Evolutionary conservation across 805 yeast species (phyloP).

Genomic region (Saturnispora sanitii): DNA sequence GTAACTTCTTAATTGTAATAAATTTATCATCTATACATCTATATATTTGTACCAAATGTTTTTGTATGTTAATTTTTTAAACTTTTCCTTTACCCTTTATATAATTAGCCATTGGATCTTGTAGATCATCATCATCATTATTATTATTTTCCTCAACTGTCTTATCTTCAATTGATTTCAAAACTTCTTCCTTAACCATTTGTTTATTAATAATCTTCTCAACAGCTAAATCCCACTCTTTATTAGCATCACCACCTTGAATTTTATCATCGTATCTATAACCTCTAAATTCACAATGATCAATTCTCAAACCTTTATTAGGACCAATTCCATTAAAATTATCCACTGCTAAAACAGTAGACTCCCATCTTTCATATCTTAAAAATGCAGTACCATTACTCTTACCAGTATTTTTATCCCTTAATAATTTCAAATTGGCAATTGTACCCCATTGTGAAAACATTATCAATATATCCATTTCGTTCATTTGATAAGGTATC

Average conservation of each 20-base stretch:
- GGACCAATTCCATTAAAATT: constrained; percentile 56
- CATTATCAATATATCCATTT: constrained; percentile 64
- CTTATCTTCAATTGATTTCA: neutral
- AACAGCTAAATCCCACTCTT: constrained; percentile 8
- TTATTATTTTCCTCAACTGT: neutral
- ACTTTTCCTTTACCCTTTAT: neutral
- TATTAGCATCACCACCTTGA: constrained; percentile 7
- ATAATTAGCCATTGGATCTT: constrained; percentile 7
- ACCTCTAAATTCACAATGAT: constrained; percentile 4
- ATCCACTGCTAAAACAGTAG: constrained; percentile 80
- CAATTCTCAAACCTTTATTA: constrained; percentile 1
- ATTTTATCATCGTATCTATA: constrained; percentile 6
- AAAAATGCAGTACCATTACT: constrained; percentile 72
- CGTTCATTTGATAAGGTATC: constrained; percentile 53
- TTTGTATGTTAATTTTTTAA: too few species aligned
- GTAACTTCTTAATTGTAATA: neutral
- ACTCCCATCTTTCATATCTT: constrained; percentile 72
- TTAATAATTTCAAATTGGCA: constrained; percentile 55
- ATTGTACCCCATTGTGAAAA: constrained; percentile 91
- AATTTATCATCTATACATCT: neutral
- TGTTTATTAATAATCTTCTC: neutral
- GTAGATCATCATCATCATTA: constrained; percentile 1
- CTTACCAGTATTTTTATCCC: constrained; percentile 56
- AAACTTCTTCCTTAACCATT: neutral
- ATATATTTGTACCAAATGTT: neutral